A percentile compares a stretch with the other conserved stretches of the same genome.
Conservation (phyloP, 192 early-diverging fungal species). For the Cladochytrium replicatum region DNA sequence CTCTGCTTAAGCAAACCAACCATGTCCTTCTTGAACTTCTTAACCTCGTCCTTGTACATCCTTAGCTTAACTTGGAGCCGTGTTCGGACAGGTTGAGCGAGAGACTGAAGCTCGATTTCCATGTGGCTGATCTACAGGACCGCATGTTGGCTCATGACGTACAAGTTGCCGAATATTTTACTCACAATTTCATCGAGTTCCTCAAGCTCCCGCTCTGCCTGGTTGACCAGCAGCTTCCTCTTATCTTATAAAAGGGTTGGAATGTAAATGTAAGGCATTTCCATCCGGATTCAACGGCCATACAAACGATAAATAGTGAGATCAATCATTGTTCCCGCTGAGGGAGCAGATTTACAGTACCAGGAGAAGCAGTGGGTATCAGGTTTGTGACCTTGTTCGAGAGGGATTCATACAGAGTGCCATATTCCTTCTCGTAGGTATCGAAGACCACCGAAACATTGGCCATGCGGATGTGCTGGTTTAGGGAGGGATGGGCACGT, state of each 20-base stretch:
- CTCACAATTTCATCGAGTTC: constrained; percentile 85
- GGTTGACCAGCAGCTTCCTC: constrained; percentile 63
- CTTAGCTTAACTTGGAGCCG: constrained; percentile 60
- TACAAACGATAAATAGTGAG: constrained; percentile 1
- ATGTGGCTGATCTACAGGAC: constrained; percentile 69
- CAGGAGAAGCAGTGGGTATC: constrained; percentile 52
- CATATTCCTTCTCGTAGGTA: constrained; percentile 82
- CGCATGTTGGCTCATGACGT: background rate
- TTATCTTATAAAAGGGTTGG: constrained; percentile 40
- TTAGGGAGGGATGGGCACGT: too few species aligned
- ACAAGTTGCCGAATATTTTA: background rate
- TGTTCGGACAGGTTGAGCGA: constrained; percentile 49
- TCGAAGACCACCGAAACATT: too few species aligned
- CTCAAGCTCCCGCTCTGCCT: constrained; percentile 72
- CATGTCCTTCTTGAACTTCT: constrained; percentile 67
- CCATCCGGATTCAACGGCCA: too few species aligned
- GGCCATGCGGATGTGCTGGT: too few species aligned
- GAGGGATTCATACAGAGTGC: constrained; percentile 46
- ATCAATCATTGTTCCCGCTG: background rate
- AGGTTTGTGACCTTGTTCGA: constrained; percentile 42
- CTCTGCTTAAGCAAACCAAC: constrained; percentile 28
- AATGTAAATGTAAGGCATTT: constrained; percentile 1
- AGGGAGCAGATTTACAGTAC: constrained; percentile 16
- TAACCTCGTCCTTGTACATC: constrained; percentile 67
- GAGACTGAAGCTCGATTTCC: constrained; percentile 82